Evolutionary conservation across 2,329 filamentous ascomycete species (phyloP).

Genomic region (Xylogone sp.): DNA sequence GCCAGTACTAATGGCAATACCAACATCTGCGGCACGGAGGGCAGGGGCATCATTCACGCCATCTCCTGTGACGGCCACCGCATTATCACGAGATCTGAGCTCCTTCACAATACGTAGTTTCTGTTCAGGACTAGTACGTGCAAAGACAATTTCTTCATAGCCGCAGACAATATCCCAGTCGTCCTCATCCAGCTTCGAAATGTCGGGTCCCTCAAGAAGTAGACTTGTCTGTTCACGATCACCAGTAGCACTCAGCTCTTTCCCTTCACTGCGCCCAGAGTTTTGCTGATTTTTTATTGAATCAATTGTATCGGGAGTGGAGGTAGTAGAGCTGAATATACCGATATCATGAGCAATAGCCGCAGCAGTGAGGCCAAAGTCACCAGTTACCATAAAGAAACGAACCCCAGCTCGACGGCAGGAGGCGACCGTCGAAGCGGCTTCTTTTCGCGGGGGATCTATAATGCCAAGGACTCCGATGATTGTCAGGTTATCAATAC

Average conservation of each 20-base stretch:
- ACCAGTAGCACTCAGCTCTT: background rate
- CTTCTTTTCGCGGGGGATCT: slow-evolving; percentile 63
- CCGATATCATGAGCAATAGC: slow-evolving; percentile 60
- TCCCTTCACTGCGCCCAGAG: slow-evolving; percentile 1
- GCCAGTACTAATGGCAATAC: slow-evolving; percentile 72
- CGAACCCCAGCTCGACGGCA: slow-evolving; percentile 60
- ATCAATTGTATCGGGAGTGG: slow-evolving; percentile 37
- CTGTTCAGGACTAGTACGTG: slow-evolving; percentile 38
- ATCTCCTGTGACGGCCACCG: slow-evolving; percentile 64
- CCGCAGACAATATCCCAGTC: slow-evolving; percentile 44
- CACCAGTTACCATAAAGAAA: slow-evolving; percentile 68
- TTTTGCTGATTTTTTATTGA: slow-evolving; percentile 11
- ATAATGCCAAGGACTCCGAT: slow-evolving; percentile 50
- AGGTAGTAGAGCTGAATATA: slow-evolving; percentile 22
- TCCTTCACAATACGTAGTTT: slow-evolving; percentile 39
- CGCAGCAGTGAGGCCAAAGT: slow-evolving; percentile 64
- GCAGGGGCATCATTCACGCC: slow-evolving; percentile 74
- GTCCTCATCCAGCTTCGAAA: slow-evolving; percentile 22
- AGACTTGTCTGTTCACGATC: slow-evolving; percentile 10
- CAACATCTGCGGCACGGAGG: slow-evolving; percentile 68
- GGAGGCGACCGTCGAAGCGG: slow-evolving; percentile 53
- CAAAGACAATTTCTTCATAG: slow-evolving; percentile 47
- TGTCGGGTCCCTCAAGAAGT: slow-evolving; percentile 15
- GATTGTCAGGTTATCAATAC: slow-evolving; percentile 40
- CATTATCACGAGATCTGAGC: slow-evolving; percentile 31